phyloP scores from a whole-genome alignment of 208 protist genomes.

The Crithidia mellificae region DNA sequence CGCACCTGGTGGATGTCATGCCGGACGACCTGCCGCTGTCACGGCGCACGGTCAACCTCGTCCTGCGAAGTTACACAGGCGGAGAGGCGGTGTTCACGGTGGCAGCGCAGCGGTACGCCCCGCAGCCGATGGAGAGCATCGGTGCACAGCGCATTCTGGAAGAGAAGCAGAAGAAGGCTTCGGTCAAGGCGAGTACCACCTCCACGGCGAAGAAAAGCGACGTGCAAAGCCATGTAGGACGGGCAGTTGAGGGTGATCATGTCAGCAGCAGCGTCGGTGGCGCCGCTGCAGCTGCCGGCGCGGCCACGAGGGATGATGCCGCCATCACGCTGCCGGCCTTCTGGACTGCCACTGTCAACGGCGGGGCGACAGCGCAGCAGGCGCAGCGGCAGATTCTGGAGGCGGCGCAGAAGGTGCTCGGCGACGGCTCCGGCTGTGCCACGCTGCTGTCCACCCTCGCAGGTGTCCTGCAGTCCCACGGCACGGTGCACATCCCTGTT shows the following conservation, averaged over 20 bases:
- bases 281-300: background rate
- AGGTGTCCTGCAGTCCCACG: slow-evolving; percentile 41
- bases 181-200: background rate
- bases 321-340: slow-evolving; percentile 36
- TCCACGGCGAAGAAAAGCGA: background rate
- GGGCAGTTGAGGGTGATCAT: background rate
- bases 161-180: slow-evolving; percentile 23
- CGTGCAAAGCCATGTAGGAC: background rate
- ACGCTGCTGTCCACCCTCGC: slow-evolving; percentile 32
- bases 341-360: slow-evolving; percentile 68
- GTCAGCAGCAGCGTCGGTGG: background rate
- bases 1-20: slow-evolving; percentile 44
- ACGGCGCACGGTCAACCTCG: slow-evolving; percentile 37
- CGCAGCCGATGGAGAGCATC: slow-evolving; percentile 34
- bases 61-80: slow-evolving; percentile 63
- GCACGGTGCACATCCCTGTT: slow-evolving; percentile 36
- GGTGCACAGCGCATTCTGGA: slow-evolving; percentile 16
- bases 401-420: slow-evolving; percentile 58
- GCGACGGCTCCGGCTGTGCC: slow-evolving; percentile 76
- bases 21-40: slow-evolving; percentile 62
- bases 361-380: slow-evolving; percentile 56
- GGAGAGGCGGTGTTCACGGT: slow-evolving; percentile 60
- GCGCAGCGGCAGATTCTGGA: slow-evolving; percentile 51
- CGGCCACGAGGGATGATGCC: background rate
- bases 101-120: slow-evolving; percentile 35